Evolutionary conservation across 1,284 basidiomycete species (phyloP), one percentile per base, ranked within the genome.

Genomic region (Heimioporus retisporus): DNA sequence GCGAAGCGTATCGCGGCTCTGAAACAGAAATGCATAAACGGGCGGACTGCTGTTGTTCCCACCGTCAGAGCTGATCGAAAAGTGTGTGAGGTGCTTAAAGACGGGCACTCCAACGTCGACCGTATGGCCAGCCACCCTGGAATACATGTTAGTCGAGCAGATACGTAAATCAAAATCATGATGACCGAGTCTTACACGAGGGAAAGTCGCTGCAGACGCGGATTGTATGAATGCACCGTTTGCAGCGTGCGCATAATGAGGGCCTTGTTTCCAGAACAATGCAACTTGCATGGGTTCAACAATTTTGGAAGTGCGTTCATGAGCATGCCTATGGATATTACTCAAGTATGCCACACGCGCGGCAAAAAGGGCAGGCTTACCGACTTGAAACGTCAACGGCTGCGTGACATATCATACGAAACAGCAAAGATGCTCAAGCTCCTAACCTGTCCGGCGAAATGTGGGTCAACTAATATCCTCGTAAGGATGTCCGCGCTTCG

Each of bases 401-500:
- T 85, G 85, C 65, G 83, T 83, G 63, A 73, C 75, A n/a, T n/a
- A 57, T 86, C 85, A 10, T 82, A 77, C 56, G 81, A 80, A 14
- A 84, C 82, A 1, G 88, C 88, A 71, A 85, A 90, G 31, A 93
- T 84, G 15, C 86, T 83, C 68, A 93, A 70, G 23, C 86, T 88
- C 71, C 81, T 82, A 57, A 93, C 85, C 46, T 86, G 83, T 64
- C 81, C 80, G 2, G 91, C 88, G 70, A 92, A 92, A 15, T 81
- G 75, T 2, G 83, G 72, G 72, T 92, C 90, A 15, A 86, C 83
- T 64, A 92, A 88, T 68, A 93, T 86, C 35, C 88, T 82, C 0
- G 89, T 89, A 51, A 93, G 81, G 64, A 93, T 90, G 71, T 92
- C 91, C 5, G 91, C 90, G 68, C 86, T 91, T n/a, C 90, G 84